Conservation (phyloP, 1,139 yeast genomes). For the Scheffersomyces segobiensis region DNA sequence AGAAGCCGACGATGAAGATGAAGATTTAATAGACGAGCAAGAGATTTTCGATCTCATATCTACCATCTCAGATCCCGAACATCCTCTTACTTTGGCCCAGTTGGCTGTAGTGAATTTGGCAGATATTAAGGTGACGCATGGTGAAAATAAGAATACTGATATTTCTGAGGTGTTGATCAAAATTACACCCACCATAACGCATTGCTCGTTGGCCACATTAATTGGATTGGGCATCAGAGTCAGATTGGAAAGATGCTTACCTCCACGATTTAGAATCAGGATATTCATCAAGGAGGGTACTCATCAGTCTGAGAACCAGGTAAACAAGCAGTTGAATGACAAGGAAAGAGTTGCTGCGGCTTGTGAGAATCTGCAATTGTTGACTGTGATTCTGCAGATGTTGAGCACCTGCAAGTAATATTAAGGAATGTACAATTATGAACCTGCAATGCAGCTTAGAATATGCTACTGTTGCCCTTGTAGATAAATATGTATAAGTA, state of each 20-base stretch:
- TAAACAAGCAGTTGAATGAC: constrained; percentile 93
- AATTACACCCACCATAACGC: constrained; percentile 97
- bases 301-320: constrained; percentile 94
- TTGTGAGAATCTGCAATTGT: constrained; percentile 90
- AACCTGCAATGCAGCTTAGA: background rate
- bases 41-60: constrained; percentile 68
- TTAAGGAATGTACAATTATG: background rate
- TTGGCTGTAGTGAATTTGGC: constrained; percentile 86
- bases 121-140: constrained; percentile 71
- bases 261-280: constrained; percentile 78
- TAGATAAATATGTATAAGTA: no score
- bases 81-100: constrained; percentile 93
- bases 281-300: constrained; percentile 87
- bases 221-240: constrained; percentile 95
- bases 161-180: constrained; percentile 77
- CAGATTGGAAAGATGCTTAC: constrained; percentile 83
- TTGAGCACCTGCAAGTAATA: constrained; percentile 65
- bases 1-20: constrained; percentile 39
- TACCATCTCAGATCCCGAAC: constrained; percentile 95
- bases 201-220: constrained; percentile 92
- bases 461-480: no score
- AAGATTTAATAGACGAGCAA: constrained; percentile 72
- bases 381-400: constrained; percentile 90
- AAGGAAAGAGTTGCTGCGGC: constrained; percentile 99
- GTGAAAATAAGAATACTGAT: constrained; percentile 43